Percentiles rank a stretch among this genome's conserved stretches.
These are phyloP conservation scores for Kwoniella europaea DNA, from an alignment of 768 basidiomycete genomes.

Conservation along the genomic window DNA sequence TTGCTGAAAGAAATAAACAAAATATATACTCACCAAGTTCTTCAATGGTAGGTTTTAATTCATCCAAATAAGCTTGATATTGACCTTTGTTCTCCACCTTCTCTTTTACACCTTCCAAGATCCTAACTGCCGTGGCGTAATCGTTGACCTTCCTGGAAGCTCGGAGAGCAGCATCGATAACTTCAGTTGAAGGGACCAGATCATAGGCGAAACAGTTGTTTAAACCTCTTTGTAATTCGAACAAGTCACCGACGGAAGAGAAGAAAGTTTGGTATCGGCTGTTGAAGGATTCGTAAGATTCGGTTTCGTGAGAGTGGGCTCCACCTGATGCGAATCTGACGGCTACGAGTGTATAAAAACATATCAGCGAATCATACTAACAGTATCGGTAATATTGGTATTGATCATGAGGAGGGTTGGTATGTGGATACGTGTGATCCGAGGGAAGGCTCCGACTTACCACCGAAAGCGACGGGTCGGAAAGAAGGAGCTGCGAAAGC, in stretches of 20 bases:
- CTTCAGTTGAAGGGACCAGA: slow-evolving; percentile 59
- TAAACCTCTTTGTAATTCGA: slow-evolving; percentile 97
- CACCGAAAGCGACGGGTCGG: slow-evolving; percentile 32
- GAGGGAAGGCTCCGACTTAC: slow-evolving; percentile 17
- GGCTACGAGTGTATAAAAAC: slow-evolving; percentile 10
- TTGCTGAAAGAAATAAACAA: background rate
- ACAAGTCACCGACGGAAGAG: slow-evolving; percentile 87
- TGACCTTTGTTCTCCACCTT: slow-evolving; percentile 98
- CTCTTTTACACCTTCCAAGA: slow-evolving; percentile 94
- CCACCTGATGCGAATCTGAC: slow-evolving; percentile 51
- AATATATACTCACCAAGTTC: slow-evolving; percentile 77
- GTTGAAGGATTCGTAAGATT: slow-evolving; percentile 92
- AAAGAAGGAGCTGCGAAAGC: slow-evolving; percentile 19
- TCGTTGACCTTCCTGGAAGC: slow-evolving; percentile 79
- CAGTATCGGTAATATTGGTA: too few species aligned
- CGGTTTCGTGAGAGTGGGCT: slow-evolving; percentile 74
- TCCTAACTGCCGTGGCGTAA: slow-evolving; percentile 92
- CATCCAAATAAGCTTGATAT: slow-evolving; percentile 89
- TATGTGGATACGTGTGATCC: background rate
- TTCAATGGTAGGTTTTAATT: slow-evolving; percentile 82
- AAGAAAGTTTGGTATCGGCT: slow-evolving; percentile 94
- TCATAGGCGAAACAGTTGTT: slow-evolving; percentile 99
- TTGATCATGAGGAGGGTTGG: too few species aligned
- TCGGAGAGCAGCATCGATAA: slow-evolving; percentile 55
- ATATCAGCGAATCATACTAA: background rate